These are phyloP conservation scores for Paramecium caudatum DNA, from an alignment of 73 alveolate genomes.

Conservation along the genomic window DNA sequence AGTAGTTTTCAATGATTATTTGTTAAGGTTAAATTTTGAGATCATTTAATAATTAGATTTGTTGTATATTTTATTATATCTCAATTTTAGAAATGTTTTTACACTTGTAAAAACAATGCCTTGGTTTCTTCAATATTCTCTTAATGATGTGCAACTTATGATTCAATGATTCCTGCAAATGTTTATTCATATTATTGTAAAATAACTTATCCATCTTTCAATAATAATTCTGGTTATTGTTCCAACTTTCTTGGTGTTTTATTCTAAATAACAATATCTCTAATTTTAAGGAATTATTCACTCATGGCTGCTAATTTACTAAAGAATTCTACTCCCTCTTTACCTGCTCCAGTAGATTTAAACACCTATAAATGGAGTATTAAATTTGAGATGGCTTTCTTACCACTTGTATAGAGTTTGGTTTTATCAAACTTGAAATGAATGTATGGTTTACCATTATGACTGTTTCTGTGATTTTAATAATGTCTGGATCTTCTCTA, in stretches of 20 bases:
- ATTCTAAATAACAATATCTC: conserved; percentile 67
- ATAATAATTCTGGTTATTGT: conserved; percentile 24
- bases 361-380: conserved; percentile 49
- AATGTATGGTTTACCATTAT: conserved; percentile 82
- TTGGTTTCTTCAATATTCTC: conserved; percentile 23
- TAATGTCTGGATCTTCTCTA: conserved; percentile 76
- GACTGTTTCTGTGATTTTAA: conserved; percentile 74
- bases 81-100: conserved; percentile 12
- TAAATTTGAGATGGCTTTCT: conserved; percentile 69
- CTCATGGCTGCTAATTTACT: conserved; percentile 53
- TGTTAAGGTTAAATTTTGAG: too few species aligned
- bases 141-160: neutral
- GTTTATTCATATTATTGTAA: neutral
- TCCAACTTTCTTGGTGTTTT: conserved; percentile 72
- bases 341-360: conserved; percentile 71
- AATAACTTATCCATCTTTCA: neutral
- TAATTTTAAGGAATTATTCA: conserved; percentile 51
- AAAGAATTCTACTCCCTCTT: conserved; percentile 65
- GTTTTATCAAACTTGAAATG: conserved; percentile 76
- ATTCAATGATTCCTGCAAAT: conserved; percentile 7
- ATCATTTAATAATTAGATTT: neutral
- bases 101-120: conserved; percentile 1
- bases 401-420: conserved; percentile 79
- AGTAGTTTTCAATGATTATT: too few species aligned
- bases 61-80: neutral